Evolutionary conservation across 1,284 basidiomycete species (phyloP).

Genomic region (Pterula multifida): DNA sequence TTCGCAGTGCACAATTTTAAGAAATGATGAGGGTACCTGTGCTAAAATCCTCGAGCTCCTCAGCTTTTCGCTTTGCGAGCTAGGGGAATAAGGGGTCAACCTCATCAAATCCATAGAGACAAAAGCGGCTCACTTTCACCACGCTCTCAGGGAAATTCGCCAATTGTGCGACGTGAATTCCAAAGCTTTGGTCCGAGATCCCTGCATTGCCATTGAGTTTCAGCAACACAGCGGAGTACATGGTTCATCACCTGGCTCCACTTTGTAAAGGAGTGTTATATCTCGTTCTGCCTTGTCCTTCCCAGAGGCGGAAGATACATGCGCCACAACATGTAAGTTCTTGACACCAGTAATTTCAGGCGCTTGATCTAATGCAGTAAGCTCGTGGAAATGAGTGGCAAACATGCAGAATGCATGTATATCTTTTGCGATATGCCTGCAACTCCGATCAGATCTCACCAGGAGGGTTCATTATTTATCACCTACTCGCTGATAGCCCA

Average conservation of each 20-base stretch:
- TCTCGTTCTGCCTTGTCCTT: conserved; percentile 57
- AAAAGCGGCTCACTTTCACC: conserved; percentile 50
- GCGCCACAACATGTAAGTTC: conserved; percentile 93
- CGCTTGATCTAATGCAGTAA: conserved; percentile 77
- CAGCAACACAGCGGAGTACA: not conserved
- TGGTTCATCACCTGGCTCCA: conserved; percentile 44
- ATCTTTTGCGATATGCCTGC: conserved; percentile 82
- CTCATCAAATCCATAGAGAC: not conserved
- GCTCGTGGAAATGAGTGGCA: conserved; percentile 97
- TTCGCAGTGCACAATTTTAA: not conserved
- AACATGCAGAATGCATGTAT: conserved; percentile 93
- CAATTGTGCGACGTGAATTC: conserved; percentile 94
- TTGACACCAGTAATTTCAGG: conserved; percentile 76
- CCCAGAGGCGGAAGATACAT: conserved; percentile 57
- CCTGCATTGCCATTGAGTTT: conserved; percentile 25
- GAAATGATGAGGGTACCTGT: conserved; percentile 24
- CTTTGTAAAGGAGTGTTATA: conserved; percentile 92
- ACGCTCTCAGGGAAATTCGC: conserved; percentile 95
- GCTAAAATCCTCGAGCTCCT: conserved; percentile 92
- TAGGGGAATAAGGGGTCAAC: conserved; percentile 18
- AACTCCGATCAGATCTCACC: not conserved
- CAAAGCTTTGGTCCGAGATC: conserved; percentile 92
- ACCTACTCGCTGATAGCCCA: conserved; percentile 97
- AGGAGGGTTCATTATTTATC: not conserved
- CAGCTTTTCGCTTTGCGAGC: conserved; percentile 91